These are phyloP conservation scores for Mycosarcoma mackinlayi DNA, from an alignment of 1,284 basidiomycete genomes.

Conservation along the genomic window DNA sequence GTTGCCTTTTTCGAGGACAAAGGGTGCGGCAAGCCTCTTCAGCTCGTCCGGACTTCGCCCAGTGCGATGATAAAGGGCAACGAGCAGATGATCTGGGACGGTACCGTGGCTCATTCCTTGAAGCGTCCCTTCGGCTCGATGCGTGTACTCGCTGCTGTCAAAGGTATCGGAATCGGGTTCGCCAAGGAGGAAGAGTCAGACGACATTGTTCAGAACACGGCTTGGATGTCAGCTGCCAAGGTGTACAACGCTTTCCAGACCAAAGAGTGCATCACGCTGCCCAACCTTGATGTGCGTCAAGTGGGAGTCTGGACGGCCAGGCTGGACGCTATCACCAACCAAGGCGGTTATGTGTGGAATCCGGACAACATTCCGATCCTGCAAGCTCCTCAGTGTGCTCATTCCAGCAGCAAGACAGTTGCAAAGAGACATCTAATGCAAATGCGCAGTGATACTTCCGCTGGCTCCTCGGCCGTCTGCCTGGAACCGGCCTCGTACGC, in stretches of 20 bases:
- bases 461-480: constrained; percentile 7
- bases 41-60: constrained; percentile 1
- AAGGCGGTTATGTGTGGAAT: constrained; percentile 34
- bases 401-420: not conserved
- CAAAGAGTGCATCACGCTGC: constrained; percentile 27
- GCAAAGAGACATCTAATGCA: not conserved
- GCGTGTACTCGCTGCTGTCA: constrained; percentile 21
- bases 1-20: constrained; percentile 34
- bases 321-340: constrained; percentile 10
- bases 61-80: constrained; percentile 19
- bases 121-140: constrained; percentile 22
- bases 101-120: constrained; percentile 16
- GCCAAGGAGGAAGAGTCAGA: constrained; percentile 31
- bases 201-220: constrained; percentile 31
- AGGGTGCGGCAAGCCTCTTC: constrained; percentile 15
- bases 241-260: constrained; percentile 11
- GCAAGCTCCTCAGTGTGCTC: constrained; percentile 4
- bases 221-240: constrained; percentile 21
- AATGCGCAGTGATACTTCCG: not conserved
- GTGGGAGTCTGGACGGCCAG: constrained; percentile 21
- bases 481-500: constrained; percentile 29
- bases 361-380: constrained; percentile 29
- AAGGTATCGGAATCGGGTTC: constrained; percentile 36
- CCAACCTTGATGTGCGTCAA: constrained; percentile 16
- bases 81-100: constrained; percentile 33